A percentile compares a stretch with the other conserved stretches of the same genome.
Conservation (phyloP, 306 rosid genomes). For the Lathyrus tuberosus region DNA sequence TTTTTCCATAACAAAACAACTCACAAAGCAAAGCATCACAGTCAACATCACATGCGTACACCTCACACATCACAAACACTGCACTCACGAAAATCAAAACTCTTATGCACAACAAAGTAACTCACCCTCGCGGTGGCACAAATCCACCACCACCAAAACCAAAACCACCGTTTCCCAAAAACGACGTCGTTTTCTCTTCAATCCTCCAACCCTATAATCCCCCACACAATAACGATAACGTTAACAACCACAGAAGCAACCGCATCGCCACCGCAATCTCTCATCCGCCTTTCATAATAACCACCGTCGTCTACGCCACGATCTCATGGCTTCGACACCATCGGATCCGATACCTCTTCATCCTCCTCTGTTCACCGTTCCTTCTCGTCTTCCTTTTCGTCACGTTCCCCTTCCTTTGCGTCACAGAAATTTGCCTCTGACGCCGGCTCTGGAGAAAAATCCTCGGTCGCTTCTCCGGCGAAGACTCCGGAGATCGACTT, state of each 20-base stretch:
- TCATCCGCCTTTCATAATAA: constrained; percentile 23
- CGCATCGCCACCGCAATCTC: background rate
- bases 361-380: constrained; percentile 41
- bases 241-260: background rate
- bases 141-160: constrained; percentile 20
- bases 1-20: background rate
- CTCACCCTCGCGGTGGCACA: constrained; percentile 33
- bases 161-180: background rate
- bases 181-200: constrained; percentile 35
- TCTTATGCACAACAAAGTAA: constrained; percentile 42
- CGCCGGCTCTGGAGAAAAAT: constrained; percentile 38
- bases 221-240: background rate
- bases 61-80: background rate
- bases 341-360: constrained; percentile 43
- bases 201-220: constrained; percentile 29
- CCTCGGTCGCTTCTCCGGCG: background rate
- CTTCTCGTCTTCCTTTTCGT: constrained; percentile 37
- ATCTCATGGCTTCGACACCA: constrained; percentile 44
- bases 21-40: background rate
- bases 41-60: constrained; percentile 43
- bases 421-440: constrained; percentile 44
- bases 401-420: constrained; percentile 44
- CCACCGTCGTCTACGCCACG: constrained; percentile 29
- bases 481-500: constrained; percentile 37
- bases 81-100: background rate